Percentiles rank a stretch among this genome's conserved stretches.
Evolutionary conservation across 352 stramenopile genomes (phyloP).

Genomic region (Phytophthora boehmeriae): DNA sequence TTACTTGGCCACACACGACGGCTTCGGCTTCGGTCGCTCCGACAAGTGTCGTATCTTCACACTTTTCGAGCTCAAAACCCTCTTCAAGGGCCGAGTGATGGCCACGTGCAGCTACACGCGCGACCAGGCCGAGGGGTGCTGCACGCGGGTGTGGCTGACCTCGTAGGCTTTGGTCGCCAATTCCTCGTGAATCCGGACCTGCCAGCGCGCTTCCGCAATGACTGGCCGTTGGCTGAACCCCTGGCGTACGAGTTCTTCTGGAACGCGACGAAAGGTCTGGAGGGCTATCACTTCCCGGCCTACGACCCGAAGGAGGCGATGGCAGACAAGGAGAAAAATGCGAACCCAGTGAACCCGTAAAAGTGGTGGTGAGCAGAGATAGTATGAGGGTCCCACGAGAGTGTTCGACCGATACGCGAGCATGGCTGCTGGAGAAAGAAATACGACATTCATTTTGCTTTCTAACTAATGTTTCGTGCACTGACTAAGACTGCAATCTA

Average conservation of each 20-base stretch:
- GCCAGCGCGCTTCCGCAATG: constrained; percentile 30
- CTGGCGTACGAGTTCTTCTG: constrained; percentile 25
- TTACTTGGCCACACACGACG: constrained; percentile 43
- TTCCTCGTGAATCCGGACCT: constrained; percentile 50
- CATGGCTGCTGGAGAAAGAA: too few relatives aligned
- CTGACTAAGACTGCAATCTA: too few relatives aligned
- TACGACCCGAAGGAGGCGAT: constrained; percentile 17
- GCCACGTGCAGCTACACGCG: constrained; percentile 40
- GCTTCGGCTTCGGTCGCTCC: constrained; percentile 39
- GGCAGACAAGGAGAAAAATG: constrained; percentile 2
- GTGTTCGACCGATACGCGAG: too few relatives aligned
- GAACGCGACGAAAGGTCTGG: constrained; percentile 20
- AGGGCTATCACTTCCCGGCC: constrained; percentile 20
- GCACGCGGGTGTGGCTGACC: constrained; percentile 33
- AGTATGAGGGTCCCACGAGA: too few relatives aligned
- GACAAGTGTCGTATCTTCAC: constrained; percentile 34
- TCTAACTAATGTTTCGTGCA: too few relatives aligned
- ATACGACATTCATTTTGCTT: too few relatives aligned
- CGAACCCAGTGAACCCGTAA: constrained; percentile 9
- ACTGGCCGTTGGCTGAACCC: constrained; percentile 16
- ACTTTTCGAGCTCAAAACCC: constrained; percentile 35
- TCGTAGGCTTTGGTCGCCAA: constrained; percentile 34
- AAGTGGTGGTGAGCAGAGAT: too few relatives aligned
- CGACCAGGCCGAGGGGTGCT: constrained; percentile 42
- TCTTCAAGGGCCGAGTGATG: constrained; percentile 33